phyloP scores from a whole-genome alignment of 768 basidiomycete genomes.

The Solioccasus polychromus region DNA sequence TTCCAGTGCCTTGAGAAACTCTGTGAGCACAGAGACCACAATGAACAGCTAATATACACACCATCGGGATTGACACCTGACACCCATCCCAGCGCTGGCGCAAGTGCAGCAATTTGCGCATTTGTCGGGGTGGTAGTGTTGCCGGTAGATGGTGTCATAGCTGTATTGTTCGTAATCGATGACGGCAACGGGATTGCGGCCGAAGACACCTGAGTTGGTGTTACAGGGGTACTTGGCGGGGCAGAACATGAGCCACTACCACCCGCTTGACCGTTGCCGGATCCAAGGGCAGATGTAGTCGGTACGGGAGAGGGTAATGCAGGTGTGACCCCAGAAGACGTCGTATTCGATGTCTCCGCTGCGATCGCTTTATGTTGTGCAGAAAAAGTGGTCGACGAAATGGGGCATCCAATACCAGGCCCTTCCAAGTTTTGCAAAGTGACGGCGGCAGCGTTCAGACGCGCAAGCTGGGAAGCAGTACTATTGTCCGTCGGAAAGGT shows the following conservation, averaged over 20 bases:
- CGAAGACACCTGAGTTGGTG: neutral
- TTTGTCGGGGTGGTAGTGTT: constrained; percentile 18
- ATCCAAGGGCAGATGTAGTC: neutral
- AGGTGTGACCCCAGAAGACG: neutral
- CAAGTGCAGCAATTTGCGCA: constrained; percentile 39
- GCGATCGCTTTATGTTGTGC: constrained; percentile 32
- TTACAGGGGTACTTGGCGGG: neutral
- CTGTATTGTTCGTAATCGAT: constrained; percentile 2
- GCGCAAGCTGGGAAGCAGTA: constrained; percentile 47
- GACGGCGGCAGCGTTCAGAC: constrained; percentile 57
- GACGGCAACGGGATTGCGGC: neutral
- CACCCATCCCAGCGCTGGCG: constrained; percentile 55
- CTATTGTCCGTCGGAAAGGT: constrained; percentile 64
- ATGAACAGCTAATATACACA: constrained; percentile 20
- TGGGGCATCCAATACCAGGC: constrained; percentile 66
- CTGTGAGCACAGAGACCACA: neutral
- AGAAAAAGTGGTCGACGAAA: constrained; percentile 59
- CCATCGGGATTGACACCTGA: constrained; percentile 62
- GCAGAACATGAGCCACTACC: neutral
- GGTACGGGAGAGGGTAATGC: neutral
- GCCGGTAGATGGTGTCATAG: neutral
- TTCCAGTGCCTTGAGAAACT: constrained; percentile 29
- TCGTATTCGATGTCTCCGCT: constrained; percentile 9
- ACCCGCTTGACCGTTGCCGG: neutral
- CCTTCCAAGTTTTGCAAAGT: constrained; percentile 76